Conservation (phyloP, 495 filamentous ascomycete genomes). For the Aspergillus baeticus region DNA sequence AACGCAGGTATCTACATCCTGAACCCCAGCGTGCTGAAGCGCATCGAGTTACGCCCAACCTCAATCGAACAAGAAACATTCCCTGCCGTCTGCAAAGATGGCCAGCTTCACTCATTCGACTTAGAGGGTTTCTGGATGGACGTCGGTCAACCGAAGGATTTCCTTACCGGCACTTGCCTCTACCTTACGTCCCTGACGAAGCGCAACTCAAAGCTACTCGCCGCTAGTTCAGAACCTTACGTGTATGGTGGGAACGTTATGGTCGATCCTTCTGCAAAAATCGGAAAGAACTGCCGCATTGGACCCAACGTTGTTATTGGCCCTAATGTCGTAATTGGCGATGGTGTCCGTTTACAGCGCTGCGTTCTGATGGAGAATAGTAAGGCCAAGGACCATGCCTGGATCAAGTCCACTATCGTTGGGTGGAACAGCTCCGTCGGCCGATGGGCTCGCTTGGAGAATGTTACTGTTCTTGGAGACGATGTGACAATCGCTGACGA, state of each 20-base stretch:
- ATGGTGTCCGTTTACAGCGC: constrained; percentile 92
- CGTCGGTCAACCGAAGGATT: constrained; percentile 98
- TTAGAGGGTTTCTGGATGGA: constrained; percentile 99
- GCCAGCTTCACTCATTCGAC: constrained; percentile 95
- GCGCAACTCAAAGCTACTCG: constrained; percentile 84
- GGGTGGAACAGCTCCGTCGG: constrained; percentile 98
- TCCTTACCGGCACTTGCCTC: constrained; percentile 93
- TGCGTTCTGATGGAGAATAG: constrained; percentile 85
- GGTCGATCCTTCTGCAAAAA: constrained; percentile 92
- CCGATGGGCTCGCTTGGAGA: constrained; percentile 94
- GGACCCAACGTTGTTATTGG: constrained; percentile 98
- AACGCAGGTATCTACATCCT: constrained; percentile 99
- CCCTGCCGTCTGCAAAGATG: constrained; percentile 88
- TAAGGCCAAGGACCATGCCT: constrained; percentile 98
- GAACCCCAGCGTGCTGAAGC: constrained; percentile 84
- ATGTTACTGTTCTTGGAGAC: constrained; percentile 94
- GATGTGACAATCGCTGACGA: constrained; percentile 99
- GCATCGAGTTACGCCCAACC: constrained; percentile 95
- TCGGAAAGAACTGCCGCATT: constrained; percentile 98
- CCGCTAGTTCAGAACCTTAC: constrained; percentile 70
- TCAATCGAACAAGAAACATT: constrained; percentile 99
- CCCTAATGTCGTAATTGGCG: constrained; percentile 89
- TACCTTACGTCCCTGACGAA: constrained; percentile 94
- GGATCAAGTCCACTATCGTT: constrained; percentile 99
- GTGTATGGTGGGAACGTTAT: constrained; percentile 96